Base-by-base conservation (phyloP, 441 rosid species). In the Iberis amara region DNA sequence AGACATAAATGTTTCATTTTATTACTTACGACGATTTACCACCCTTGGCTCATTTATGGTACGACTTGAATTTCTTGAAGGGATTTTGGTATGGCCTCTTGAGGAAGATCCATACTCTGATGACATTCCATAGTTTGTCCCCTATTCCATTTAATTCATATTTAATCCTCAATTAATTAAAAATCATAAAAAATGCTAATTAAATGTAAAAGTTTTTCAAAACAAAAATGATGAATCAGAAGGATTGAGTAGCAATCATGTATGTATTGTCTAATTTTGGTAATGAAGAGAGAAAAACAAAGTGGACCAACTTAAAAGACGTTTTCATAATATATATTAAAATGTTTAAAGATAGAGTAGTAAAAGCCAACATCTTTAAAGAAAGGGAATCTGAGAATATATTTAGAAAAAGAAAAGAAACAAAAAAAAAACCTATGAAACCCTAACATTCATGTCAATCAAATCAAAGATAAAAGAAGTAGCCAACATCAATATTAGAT, bases 31-130 rank as follows among this genome's bases (percentile, higher is more conserved):
- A 57, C 88, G 86, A 62, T 82, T 90, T 10, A 74, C 79, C 6
- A 66, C 66, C 71, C 89, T 76, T 62, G 78, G 81, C 41, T 73
- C 78, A 35, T 71, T 30, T 18, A 52, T 39, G 47, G 58, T 60
- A 47, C 52, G 52, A 30, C 60, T 35, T 2, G 85, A 60, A 18
- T 76, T 8, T 57, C 86, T 73, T 59, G 73, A 57, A 21, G 87
- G 58, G 15, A 74, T 51, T 68, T 66, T 78, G 77, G 44, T 72
- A 68, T 64, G 77, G 77, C 60, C 57, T 66, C 63, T 76, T 42
- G 96, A 84, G 11, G 94, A 74, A 40, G 96, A 80, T 37, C 86
- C 86, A 62, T 70, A 66, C 42, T 86, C 85, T n/a, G n/a, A n/a
- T 2, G 73, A 78, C 35, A 44, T 37, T 28, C 35, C 37, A 51